These are phyloP conservation scores for Aureobasidium sp. DNA, from an alignment of 2,329 filamentous ascomycete genomes.

Conservation along the genomic window DNA sequence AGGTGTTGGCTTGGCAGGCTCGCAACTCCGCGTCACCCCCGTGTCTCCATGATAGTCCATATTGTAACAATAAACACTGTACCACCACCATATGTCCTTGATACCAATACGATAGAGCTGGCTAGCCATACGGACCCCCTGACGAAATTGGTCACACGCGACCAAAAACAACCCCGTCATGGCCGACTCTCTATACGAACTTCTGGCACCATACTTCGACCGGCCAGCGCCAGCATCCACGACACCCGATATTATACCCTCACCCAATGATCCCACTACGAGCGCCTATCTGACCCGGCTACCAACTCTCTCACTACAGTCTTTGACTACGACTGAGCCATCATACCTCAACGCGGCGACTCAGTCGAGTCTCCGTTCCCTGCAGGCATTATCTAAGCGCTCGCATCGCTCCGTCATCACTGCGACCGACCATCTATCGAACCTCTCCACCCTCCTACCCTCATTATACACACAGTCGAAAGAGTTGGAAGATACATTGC, in stretches of 20 bases:
- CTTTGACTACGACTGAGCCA: slow-evolving; percentile 67
- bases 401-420: slow-evolving; percentile 80
- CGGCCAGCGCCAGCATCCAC: slow-evolving; percentile 23
- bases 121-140: neutral
- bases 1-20: slow-evolving; percentile 6
- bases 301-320: slow-evolving; percentile 66
- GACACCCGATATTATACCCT: slow-evolving; percentile 27
- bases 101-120: neutral
- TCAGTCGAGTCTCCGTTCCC: slow-evolving; percentile 71
- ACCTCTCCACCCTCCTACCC: slow-evolving; percentile 65
- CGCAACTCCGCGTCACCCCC: neutral
- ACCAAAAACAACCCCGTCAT: neutral
- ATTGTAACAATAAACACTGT: neutral
- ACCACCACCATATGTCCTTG: neutral
- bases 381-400: slow-evolving; percentile 83
- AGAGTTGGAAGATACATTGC: slow-evolving; percentile 64
- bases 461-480: slow-evolving; percentile 57
- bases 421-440: slow-evolving; percentile 70
- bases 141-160: neutral
- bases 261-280: slow-evolving; percentile 45
- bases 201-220: slow-evolving; percentile 58
- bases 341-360: slow-evolving; percentile 72
- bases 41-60: neutral
- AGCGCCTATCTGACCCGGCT: slow-evolving; percentile 70
- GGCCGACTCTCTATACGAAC: slow-evolving; percentile 63